Base-by-base conservation (phyloP, 306 rosid genomes). In the Clitoria ternatea region DNA sequence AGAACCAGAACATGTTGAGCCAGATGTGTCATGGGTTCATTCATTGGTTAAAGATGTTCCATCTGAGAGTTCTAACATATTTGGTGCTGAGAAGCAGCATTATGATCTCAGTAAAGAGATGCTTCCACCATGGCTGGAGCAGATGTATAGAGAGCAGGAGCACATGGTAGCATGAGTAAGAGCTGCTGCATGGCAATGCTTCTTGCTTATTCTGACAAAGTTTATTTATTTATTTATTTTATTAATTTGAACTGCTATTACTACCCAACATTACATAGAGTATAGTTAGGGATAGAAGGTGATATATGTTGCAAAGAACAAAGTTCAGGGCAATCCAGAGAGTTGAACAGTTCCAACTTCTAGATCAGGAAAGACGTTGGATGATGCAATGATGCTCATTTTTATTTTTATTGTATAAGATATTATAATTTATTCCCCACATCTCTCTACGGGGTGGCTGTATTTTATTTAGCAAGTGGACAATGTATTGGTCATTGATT, bases 21-120 rank as follows among this genome's bases (percentile, higher is more conserved):
- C 99, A 0, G 99, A 95, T 53, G 97, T 95, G 20, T 95, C 99
- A 0, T 95, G 99, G 99, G 99, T 95, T 67, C 77, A 91, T 70
- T 81, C 99, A 52, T 62, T 95, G 76, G 96, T 90, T 22, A 93
- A 78, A 54, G 98, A 93, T 39, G 98, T 81, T 19, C 87, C 97
- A 22, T 65, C 91, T 0, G 88, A 91, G 65, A 75, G 65, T 18
- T 54, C 87, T 4, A 83, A 74, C 48, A 45, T 50, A 65, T 84
- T 57, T 53, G 80, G 79, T n/a, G 50, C 79, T 2, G 90, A 84
- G 78, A 77, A 71, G 61, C 37, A 32, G 9, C 83, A 73, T 12
- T 83, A 73, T 76, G 86, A 78, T 77, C 88, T 75, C 74, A 85
- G 74, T n/a, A 83, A 78, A 57, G 97, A 90, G 75, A 80, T 74